These are phyloP conservation scores for Anthracocystis walkeri DNA, from an alignment of 1,284 basidiomycete genomes.

Conservation along the genomic window DNA sequence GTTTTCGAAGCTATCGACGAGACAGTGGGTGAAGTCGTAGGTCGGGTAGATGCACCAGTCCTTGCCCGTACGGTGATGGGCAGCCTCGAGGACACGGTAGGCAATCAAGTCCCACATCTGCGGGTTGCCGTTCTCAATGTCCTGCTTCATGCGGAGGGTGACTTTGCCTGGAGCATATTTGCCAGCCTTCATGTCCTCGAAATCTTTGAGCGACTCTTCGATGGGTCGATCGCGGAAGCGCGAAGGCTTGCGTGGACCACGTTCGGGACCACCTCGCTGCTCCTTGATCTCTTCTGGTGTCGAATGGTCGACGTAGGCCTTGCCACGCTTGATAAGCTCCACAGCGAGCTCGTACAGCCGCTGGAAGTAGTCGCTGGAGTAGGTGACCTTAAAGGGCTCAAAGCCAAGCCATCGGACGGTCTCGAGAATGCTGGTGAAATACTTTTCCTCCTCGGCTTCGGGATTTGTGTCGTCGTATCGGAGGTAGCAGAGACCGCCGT, in stretches of 20 bases:
- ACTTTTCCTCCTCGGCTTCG: constrained; percentile 93
- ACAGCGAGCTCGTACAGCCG: constrained; percentile 87
- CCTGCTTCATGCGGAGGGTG: constrained; percentile 97
- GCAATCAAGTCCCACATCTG: constrained; percentile 99
- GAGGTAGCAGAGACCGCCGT: constrained; percentile 90
- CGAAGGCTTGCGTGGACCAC: constrained; percentile 87
- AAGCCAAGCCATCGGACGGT: constrained; percentile 96
- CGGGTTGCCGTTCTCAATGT: constrained; percentile 86
- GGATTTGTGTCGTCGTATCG: constrained; percentile 99
- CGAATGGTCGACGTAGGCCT: constrained; percentile 96
- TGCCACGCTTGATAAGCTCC: constrained; percentile 89
- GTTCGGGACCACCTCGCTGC: constrained; percentile 84
- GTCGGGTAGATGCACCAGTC: constrained; percentile 91
- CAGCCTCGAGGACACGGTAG: constrained; percentile 89
- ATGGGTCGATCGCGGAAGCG: constrained; percentile 85
- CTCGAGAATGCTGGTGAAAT: constrained; percentile 96
- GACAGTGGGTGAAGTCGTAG: constrained; percentile 98
- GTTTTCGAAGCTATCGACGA: constrained; percentile 98
- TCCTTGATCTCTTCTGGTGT: constrained; percentile 92
- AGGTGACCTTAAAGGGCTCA: constrained; percentile 98
- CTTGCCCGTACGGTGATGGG: constrained; percentile 92
- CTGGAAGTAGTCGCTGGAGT: constrained; percentile 97
- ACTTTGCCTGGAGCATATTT: constrained; percentile 90
- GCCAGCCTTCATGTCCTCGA: constrained; percentile 92
- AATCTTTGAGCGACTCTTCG: constrained; percentile 86